Base-by-base conservation (phyloP, 257 asterid genomes). In the Solanum neorickii region DNA sequence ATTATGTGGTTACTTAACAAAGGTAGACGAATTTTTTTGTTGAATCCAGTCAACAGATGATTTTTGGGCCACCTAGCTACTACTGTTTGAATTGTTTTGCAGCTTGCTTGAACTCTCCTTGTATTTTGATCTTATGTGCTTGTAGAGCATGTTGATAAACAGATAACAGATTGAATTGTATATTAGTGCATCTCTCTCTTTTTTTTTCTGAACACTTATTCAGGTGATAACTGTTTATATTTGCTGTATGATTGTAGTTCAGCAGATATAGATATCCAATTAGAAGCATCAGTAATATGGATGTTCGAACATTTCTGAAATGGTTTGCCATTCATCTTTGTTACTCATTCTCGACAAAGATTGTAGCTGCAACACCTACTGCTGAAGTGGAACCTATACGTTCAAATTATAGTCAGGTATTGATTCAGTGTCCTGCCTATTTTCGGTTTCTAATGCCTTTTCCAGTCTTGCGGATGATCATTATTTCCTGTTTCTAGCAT, bases 191-290 rank as follows among this genome's bases (percentile, higher is more conserved):
- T 35, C 46, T 76, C 60, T 42, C 62, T 52, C 23, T 33, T 69
- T 76, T 41, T 41, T 7, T 25, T 15, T 5, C 83, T 7, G n/a
- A 27, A 77, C 83, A 77, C 47, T 33, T 72, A 72, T 37, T 14
- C 82, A 20, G 49, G 25, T 77, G 9, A 25, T 77, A 25, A 15
- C 15, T 46, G 20, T 86, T 31, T 47, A 49, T 86, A 27, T 69
- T 27, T 91, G 92, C 96, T 94, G 99, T 97, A 94, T 84, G 97
- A 96, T 92, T 97, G 99, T 92, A 95, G 98, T 91, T 91, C 99
- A 60, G 98, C 98, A 86, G 99, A 97, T 93, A 95, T 95, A 88
- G 93, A 94, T 18, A 52, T 90, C 99, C 99, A 37, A 94, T 97
- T 62, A 98, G 99, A 84, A 97, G 98, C 88, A 92, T 94, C 88